A percentile compares a stretch with the other conserved stretches of the same genome.
Evolutionary conservation across 108 stramenopile genomes (phyloP).

Genomic region (Nitzschia sp.): DNA sequence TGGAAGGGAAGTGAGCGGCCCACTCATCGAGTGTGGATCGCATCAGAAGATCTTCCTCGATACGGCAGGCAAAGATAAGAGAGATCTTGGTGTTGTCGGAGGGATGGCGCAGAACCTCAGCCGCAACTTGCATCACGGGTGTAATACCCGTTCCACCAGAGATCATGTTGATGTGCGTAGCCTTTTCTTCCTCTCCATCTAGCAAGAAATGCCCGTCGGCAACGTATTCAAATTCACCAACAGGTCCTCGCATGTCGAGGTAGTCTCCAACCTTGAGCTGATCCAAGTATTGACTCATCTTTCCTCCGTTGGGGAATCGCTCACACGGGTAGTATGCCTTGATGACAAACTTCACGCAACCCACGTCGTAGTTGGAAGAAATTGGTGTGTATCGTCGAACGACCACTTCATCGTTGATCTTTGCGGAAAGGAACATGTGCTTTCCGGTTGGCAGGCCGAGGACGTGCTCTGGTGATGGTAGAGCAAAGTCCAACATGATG

Average conservation of each 20-base stretch:
- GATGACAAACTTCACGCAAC: slow-evolving; percentile 97
- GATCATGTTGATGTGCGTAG: slow-evolving; percentile 90
- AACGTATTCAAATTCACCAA: slow-evolving; percentile 93
- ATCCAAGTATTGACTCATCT: slow-evolving; percentile 94
- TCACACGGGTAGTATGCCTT: slow-evolving; percentile 89
- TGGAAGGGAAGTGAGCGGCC: slow-evolving; percentile 74
- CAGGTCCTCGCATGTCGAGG: slow-evolving; percentile 88
- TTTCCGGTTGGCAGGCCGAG: slow-evolving; percentile 97
- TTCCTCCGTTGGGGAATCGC: slow-evolving; percentile 94
- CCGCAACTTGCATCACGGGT: slow-evolving; percentile 91
- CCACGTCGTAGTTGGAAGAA: slow-evolving; percentile 91
- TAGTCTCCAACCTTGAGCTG: slow-evolving; percentile 85
- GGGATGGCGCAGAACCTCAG: slow-evolving; percentile 87
- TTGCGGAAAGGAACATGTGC: slow-evolving; percentile 92
- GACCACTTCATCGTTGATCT: slow-evolving; percentile 80
- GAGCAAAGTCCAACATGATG: slow-evolving; percentile 91
- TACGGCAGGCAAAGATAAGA: slow-evolving; percentile 93
- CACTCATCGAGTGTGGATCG: slow-evolving; percentile 89
- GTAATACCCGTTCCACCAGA: slow-evolving; percentile 99
- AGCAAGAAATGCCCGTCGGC: slow-evolving; percentile 88
- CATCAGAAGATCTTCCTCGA: slow-evolving; percentile 93
- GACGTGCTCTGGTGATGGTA: slow-evolving; percentile 86
- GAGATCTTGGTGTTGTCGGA: slow-evolving; percentile 85
- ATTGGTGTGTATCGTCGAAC: slow-evolving; percentile 95
- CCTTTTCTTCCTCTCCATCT: slow-evolving; percentile 65